Percentiles rank a stretch among this genome's conserved stretches.
Conservation (phyloP, 2,329 filamentous ascomycete genomes). For the Fusarium devonianum region DNA sequence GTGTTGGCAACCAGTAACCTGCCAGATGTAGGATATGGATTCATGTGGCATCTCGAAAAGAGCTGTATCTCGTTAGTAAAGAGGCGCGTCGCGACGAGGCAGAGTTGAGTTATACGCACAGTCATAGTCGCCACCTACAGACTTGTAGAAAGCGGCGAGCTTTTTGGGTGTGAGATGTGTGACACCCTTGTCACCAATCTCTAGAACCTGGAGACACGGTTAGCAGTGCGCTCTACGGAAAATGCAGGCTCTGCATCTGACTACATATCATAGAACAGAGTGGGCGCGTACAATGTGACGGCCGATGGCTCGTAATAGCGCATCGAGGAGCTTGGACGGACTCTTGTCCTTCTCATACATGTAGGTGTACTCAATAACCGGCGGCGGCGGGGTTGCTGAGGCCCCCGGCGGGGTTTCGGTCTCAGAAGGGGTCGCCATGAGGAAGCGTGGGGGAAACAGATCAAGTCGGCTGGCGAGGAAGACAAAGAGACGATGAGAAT, state of each 20-base stretch:
- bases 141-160: slow-evolving; percentile 78
- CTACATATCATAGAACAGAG: not conserved
- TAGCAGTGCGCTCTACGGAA: slow-evolving; percentile 16
- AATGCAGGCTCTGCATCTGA: not conserved
- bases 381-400: slow-evolving; percentile 38
- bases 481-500: slow-evolving; percentile 1
- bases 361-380: slow-evolving; percentile 63
- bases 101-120: slow-evolving; percentile 49
- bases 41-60: slow-evolving; percentile 79
- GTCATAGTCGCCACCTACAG: slow-evolving; percentile 79
- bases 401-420: slow-evolving; percentile 34
- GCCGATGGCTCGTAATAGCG: slow-evolving; percentile 72
- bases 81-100: not conserved
- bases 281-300: slow-evolving; percentile 69
- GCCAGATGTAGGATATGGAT: slow-evolving; percentile 90
- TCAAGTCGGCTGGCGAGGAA: not conserved
- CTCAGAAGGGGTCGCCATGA: slow-evolving; percentile 40
- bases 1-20: slow-evolving; percentile 89
- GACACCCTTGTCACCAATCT: slow-evolving; percentile 65
- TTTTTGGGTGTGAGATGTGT: slow-evolving; percentile 69
- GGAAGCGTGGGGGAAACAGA: slow-evolving; percentile 9
- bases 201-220: slow-evolving; percentile 54
- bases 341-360: slow-evolving; percentile 73
- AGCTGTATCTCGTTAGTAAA: slow-evolving; percentile 49
- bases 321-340: slow-evolving; percentile 71